These are phyloP conservation scores for Sporisorium reilianum DNA, from an alignment of 1,284 basidiomycete genomes.

Conservation along the genomic window DNA sequence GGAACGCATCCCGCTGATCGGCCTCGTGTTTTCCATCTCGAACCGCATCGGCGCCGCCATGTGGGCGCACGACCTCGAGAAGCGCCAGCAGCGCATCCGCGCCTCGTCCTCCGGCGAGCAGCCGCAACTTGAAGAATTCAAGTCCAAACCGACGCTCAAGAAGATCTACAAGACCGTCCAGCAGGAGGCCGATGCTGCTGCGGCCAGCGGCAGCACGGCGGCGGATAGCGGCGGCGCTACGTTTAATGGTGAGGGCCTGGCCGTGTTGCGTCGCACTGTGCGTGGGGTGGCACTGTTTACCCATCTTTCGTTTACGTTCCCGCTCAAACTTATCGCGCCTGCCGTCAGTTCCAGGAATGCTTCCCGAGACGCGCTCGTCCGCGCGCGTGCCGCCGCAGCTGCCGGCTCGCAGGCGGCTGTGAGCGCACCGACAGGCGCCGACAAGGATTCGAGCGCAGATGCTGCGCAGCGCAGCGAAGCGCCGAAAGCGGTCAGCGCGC, in stretches of 20 bases:
- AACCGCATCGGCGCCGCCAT: slow-evolving; percentile 68
- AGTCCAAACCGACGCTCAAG: slow-evolving; percentile 36
- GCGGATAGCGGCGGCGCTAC: neutral
- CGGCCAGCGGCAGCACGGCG: neutral
- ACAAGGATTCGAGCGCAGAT: too few species aligned
- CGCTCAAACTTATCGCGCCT: slow-evolving; percentile 89
- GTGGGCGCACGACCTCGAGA: slow-evolving; percentile 69
- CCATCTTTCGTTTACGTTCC: slow-evolving; percentile 84
- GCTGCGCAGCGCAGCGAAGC: slow-evolving; percentile 6
- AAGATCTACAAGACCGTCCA: slow-evolving; percentile 41
- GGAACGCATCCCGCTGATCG: slow-evolving; percentile 63
- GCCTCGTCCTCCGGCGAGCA: neutral
- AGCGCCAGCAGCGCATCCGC: slow-evolving; percentile 61
- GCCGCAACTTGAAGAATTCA: slow-evolving; percentile 30
- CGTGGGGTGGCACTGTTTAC: slow-evolving; percentile 73
- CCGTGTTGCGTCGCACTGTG: slow-evolving; percentile 20
- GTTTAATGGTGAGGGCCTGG: slow-evolving; percentile 49
- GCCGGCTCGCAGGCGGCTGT: neutral
- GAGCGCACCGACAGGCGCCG: neutral
- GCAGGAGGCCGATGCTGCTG: neutral
- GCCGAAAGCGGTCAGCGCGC: slow-evolving; percentile 74
- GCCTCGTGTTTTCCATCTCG: slow-evolving; percentile 62
- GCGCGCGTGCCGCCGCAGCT: neutral
- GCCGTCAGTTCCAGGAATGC: slow-evolving; percentile 69
- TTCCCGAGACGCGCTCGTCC: slow-evolving; percentile 26